Evolutionary conservation across 177 flowering plant genomes (phyloP), one percentile per base, ranked within the genome.

Genomic region (Vitis hybrid): DNA sequence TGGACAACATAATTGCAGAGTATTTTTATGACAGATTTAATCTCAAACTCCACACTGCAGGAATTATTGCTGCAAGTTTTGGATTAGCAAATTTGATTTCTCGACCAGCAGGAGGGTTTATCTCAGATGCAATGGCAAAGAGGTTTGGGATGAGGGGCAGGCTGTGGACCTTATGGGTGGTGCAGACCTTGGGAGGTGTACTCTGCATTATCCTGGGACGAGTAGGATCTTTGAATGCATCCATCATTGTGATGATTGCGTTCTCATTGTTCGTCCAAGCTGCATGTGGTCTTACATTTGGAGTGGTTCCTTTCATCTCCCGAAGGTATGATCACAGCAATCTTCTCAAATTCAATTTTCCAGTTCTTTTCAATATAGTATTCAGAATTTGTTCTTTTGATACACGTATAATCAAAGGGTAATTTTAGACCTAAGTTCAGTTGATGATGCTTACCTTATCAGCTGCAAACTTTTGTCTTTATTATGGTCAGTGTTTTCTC

Each of bases 131-230:
- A 33, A 56, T 88, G 82, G 88, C 85, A 18, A 82, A 65, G 70
- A 80, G 82, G 78, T 92, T 69, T 70, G 97, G 97, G n/a, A 94
- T 94, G 98, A 80, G 95, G 65, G 97, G 97, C 2, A 85, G 97
- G 74, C 59, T 94, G 19, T 94, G 97, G 98, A 62, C 86, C 3
- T 75, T 91, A 76, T 94, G 94, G 94, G 65, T 75, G 26, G 81
- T 84, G 60, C 98, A 94, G 72, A 88, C 87, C 0, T 3, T 84
- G 31, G 98, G 97, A 0, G 98, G 98, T 1, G 64, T 87, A 2
- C 72, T 90, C 21, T 90, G 97, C 63, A 11, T 92, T 11, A 52
- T 83, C 57, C 83, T 94, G 10, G 97, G 97, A 11, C 75, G 2
- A 65, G 81, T 87, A 1, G 77, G 71, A 5, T 86, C 97, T 4